Conservation (phyloP, 495 filamentous ascomycete species). For the Melanomma pulvis-pyrius region DNA sequence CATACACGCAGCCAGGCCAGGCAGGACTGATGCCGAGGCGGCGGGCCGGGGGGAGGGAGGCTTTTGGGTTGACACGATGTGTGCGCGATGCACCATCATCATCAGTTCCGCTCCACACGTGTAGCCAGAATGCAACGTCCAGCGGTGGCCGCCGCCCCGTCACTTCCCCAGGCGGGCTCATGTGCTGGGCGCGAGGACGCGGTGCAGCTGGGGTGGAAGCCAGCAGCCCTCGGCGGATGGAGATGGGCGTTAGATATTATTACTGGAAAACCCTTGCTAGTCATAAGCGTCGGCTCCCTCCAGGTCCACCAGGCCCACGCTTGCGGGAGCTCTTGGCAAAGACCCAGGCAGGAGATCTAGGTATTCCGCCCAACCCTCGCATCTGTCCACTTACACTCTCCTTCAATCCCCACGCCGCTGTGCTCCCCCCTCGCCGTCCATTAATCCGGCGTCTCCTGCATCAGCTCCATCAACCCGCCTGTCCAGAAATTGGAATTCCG, state of each 20-base stretch:
- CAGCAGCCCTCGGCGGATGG: constrained; percentile 13
- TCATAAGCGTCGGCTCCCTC: constrained; percentile 3
- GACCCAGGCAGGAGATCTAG: constrained; percentile 21
- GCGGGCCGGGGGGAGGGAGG: constrained; percentile 13
- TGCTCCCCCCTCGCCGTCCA: constrained; percentile 4
- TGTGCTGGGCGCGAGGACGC: neutral
- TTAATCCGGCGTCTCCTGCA: constrained; percentile 4
- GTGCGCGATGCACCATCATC: constrained; percentile 9
- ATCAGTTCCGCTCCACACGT: neutral
- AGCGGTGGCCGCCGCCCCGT: neutral
- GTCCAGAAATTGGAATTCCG: neutral
- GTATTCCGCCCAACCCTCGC: constrained; percentile 21
- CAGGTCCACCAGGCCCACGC: neutral
- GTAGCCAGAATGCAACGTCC: neutral
- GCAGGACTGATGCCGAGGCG: constrained; percentile 6
- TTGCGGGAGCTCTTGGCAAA: constrained; percentile 6
- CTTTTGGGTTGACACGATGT: constrained; percentile 24
- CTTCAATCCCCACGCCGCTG: constrained; percentile 12
- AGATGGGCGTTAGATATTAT: constrained; percentile 11
- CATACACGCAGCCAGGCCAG: neutral
- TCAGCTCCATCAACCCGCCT: constrained; percentile 30
- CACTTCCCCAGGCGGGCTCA: neutral
- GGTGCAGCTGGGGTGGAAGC: constrained; percentile 12
- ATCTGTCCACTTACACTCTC: constrained; percentile 23
- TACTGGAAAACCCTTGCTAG: constrained; percentile 7